Evolutionary conservation across 768 basidiomycete species (phyloP).

Genomic region (Hebeloma cylindrosporum): DNA sequence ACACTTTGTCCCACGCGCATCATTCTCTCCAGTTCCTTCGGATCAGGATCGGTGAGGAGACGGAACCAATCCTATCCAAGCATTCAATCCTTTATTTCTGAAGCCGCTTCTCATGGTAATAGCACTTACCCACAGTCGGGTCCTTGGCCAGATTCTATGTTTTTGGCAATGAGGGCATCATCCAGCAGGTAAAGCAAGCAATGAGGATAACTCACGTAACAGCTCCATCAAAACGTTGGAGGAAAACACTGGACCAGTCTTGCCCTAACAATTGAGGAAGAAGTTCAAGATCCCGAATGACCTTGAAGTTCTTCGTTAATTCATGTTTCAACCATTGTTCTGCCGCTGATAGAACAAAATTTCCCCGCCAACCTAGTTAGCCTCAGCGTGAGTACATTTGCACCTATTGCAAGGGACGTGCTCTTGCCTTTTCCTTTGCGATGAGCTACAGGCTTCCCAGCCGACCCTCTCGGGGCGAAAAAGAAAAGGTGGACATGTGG

Average conservation of each 20-base stretch:
- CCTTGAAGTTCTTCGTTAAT: conserved; percentile 95
- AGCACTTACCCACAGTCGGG: conserved; percentile 62
- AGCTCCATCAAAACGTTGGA: conserved; percentile 89
- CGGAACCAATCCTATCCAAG: conserved; percentile 72
- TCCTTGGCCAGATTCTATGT: conserved; percentile 89
- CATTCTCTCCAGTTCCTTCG: conserved; percentile 80
- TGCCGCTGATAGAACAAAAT: conserved; percentile 86
- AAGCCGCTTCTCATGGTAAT: background rate
- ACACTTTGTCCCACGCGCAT: conserved; percentile 83
- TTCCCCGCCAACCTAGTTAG: conserved; percentile 84
- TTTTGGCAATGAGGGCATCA: conserved; percentile 7
- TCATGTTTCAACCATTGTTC: conserved; percentile 97
- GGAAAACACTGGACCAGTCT: conserved; percentile 96
- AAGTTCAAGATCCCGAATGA: conserved; percentile 95
- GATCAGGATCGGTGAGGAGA: conserved; percentile 83
- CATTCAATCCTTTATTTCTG: background rate
- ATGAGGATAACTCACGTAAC: conserved; percentile 63
- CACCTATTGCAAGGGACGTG: background rate
- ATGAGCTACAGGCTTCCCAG: conserved; percentile 92
- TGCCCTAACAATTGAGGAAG: conserved; percentile 89
- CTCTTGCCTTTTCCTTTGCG: conserved; percentile 81
- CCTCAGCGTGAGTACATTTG: background rate
- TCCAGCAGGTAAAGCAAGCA: background rate
- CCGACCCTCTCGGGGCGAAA: conserved; percentile 86
- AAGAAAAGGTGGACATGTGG: conserved; percentile 92